Base-by-base conservation (phyloP, 2,329 filamentous ascomycete species). In the Alternaria burnsii region DNA sequence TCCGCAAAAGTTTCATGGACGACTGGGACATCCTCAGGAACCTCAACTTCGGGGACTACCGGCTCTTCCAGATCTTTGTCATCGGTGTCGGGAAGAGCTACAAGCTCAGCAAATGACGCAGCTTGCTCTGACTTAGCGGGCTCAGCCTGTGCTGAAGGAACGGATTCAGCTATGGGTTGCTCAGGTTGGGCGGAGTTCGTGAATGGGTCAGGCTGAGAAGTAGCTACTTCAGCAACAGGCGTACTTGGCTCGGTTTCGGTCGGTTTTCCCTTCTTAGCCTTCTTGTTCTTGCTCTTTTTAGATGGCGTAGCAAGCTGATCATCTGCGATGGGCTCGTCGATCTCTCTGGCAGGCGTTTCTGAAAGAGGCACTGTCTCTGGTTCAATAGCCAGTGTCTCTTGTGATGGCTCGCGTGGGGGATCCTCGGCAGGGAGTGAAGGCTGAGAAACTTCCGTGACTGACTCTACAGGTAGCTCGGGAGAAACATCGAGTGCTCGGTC, bases 251-350 rank as follows among this genome's bases (percentile, higher is more conserved):
- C 62, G 2, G 59, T 44, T 4, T 64, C 65, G 22, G 32, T 24
- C 3, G 53, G 36, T 32, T 65, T 65, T 12, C 42, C 58, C 42
- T 65, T 63, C 55, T 68, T 69, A 1, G 59, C 59, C 38, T 65
- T 70, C 54, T 82, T 79, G 59, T 84, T 84, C 12, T 79, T 66
- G 4, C 47, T 79, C 63, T 83, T 85, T 62, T 81, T 80, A 51
- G 79, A 81, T 32, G 72, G 69, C 3, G 57, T 52, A 1, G 42
- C 30, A 3, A 47, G 18, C 52, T 67, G 61, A 24, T 66, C 58
- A 7, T 62, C 59, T 8, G 20, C 26, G 6, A 58, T 46, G 3
- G 43, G 42, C 10, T 41, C 26, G 16, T 34, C 30, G 4, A 56
- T 38, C 40, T 50, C 53, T 38, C 22, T 24, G 12, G 12, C 54